Evolutionary conservation across 768 basidiomycete genomes (phyloP), one percentile per base, ranked within the genome.

Genomic region (Leccinum uliginosum): DNA sequence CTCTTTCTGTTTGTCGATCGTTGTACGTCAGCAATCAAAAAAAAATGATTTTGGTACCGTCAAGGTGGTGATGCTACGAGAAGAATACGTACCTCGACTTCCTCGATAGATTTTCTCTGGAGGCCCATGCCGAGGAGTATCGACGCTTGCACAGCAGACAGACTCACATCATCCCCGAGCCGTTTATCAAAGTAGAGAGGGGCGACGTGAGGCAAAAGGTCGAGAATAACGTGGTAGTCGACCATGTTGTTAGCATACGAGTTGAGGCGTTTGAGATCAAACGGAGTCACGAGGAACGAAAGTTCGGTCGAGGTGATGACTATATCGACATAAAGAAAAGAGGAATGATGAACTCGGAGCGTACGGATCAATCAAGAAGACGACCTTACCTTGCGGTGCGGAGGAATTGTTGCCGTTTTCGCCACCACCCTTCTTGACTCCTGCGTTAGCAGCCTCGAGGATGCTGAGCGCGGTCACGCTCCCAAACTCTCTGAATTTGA

Each of bases 171-270:
- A 5, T 78, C 78, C 1, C 84, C 85, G 3, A 89, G 71, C 30
- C 85, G 80, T 62, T 78, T 81, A 64, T 92, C 84, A 71, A 98
- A 99, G 74, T 88, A 96, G 14, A 98, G 77, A n/a, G 80, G 74
- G 3, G 93, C 85, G 35, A 93, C 74, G 1, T 77, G 81, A 0
- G 97, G 96, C 15, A 99, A 79, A 24, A 98, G 78, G 71, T 99
- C 97, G 40, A 98, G 79, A 55, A 98, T 83, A 63, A 96, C 93
- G 68, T 98, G 97, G 65, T 96, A 98, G 72, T 98, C 97, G 43
- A 98, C 80, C 84, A 89, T 87, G 68, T 93, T 93, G 71, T 97
- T 94, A 1, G 93, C 89, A 62, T 99, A 99, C 6, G 96, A 91
- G 64, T 95, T 90, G 14, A 99, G 80, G 1, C 97, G 87, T 71